phyloP scores from a whole-genome alignment of 805 yeast genomes.

The Kurtzmaniella cleridarum region DNA sequence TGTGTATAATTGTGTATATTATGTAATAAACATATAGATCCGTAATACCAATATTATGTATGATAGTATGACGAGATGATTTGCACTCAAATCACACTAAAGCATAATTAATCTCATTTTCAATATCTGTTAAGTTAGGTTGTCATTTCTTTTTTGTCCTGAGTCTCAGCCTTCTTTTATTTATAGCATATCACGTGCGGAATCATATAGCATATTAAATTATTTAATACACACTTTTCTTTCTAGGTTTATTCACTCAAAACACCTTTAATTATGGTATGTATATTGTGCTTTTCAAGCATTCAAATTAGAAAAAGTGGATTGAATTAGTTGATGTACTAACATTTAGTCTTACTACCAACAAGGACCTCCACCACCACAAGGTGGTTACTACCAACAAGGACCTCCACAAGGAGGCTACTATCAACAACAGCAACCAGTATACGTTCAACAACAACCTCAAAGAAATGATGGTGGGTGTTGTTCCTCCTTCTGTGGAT shows the following conservation, averaged over 20 bases:
- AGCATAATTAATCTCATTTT: too few relatives aligned
- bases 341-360: conserved; percentile 12
- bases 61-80: too few relatives aligned
- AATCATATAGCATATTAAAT: too few relatives aligned
- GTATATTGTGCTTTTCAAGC: conserved; percentile 7
- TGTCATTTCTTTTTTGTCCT: not conserved
- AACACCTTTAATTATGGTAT: too few relatives aligned
- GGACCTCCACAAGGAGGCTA: conserved; percentile 26
- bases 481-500: conserved; percentile 28
- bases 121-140: too few relatives aligned
- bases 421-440: conserved; percentile 38
- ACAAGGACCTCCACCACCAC: conserved; percentile 21
- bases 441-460: conserved; percentile 38
- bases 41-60: too few relatives aligned
- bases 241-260: too few relatives aligned
- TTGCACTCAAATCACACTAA: too few relatives aligned
- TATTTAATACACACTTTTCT: not conserved
- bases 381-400: conserved; percentile 16
- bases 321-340: conserved; percentile 2
- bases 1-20: too few relatives aligned
- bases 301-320: conserved; percentile 4
- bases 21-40: too few relatives aligned
- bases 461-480: conserved; percentile 26
- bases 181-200: not conserved
- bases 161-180: not conserved